phyloP scores from a whole-genome alignment of 2,329 filamentous ascomycete genomes.

The Arachnopeziza araneosa region DNA sequence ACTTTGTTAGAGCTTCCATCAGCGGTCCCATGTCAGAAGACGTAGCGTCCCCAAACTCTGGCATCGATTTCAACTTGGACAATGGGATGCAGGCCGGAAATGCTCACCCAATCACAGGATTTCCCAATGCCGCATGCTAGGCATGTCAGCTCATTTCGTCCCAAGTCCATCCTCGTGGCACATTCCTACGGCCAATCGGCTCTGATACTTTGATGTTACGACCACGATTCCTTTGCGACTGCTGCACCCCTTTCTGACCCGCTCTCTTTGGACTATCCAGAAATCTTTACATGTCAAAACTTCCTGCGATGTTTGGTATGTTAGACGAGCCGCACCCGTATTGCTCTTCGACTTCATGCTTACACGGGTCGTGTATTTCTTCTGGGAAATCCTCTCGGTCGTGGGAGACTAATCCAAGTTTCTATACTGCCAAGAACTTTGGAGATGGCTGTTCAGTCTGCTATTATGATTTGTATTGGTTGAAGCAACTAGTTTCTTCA shows the following conservation, averaged over 20 bases:
- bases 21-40: background rate
- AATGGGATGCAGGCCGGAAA: background rate
- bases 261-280: background rate
- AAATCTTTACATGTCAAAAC: background rate
- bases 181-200: background rate
- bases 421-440: background rate
- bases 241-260: background rate
- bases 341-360: background rate
- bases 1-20: background rate
- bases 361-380: background rate
- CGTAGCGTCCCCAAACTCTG: background rate
- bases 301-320: background rate
- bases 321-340: background rate
- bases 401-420: background rate
- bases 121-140: background rate
- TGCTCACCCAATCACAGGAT: background rate
- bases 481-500: background rate
- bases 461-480: background rate
- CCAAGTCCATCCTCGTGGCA: background rate
- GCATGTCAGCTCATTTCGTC: background rate
- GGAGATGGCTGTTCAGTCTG: background rate
- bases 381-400: background rate
- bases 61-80: background rate
- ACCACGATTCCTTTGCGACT: background rate
- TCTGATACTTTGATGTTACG: background rate